Conservation (phyloP, 495 filamentous ascomycete genomes). For the Parmelia sp. region DNA sequence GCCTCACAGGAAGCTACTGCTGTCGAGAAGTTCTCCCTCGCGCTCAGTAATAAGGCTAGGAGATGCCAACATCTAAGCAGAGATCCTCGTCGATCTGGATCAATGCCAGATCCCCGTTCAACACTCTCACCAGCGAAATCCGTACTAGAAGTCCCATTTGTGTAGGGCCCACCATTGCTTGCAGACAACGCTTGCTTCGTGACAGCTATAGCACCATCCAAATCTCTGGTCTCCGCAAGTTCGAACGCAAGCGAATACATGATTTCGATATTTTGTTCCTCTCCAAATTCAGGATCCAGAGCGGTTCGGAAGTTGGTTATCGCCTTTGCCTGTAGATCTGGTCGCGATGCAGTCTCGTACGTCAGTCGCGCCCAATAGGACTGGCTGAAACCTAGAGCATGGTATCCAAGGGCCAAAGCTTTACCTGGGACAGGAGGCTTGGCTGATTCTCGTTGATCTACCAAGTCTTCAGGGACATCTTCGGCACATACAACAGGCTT, state of each 20-base stretch:
- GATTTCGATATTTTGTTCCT: constrained; percentile 58
- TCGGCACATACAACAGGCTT: constrained; percentile 35
- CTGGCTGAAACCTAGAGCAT: constrained; percentile 73
- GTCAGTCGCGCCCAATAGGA: constrained; percentile 82
- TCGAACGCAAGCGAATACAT: constrained; percentile 74
- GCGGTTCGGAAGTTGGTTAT: constrained; percentile 66
- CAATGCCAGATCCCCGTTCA: neutral
- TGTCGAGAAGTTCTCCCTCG: constrained; percentile 74
- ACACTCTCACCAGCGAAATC: constrained; percentile 6
- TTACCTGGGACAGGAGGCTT: constrained; percentile 41
- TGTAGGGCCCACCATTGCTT: neutral
- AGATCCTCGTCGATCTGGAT: constrained; percentile 6
- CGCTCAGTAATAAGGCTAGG: constrained; percentile 75
- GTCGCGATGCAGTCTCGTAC: constrained; percentile 58
- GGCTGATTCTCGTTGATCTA: constrained; percentile 23
- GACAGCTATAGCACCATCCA: constrained; percentile 67
- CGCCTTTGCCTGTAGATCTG: constrained; percentile 64
- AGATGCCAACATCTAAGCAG: constrained; percentile 64
- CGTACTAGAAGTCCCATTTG: constrained; percentile 1
- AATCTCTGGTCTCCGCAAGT: constrained; percentile 72
- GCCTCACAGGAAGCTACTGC: constrained; percentile 78
- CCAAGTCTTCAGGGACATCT: constrained; percentile 27
- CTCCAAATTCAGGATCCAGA: constrained; percentile 55
- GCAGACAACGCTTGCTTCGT: constrained; percentile 55
- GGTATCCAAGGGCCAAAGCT: constrained; percentile 61